phyloP scores from a whole-genome alignment of 805 yeast genomes.

The Jamesozyma spencerorum region DNA sequence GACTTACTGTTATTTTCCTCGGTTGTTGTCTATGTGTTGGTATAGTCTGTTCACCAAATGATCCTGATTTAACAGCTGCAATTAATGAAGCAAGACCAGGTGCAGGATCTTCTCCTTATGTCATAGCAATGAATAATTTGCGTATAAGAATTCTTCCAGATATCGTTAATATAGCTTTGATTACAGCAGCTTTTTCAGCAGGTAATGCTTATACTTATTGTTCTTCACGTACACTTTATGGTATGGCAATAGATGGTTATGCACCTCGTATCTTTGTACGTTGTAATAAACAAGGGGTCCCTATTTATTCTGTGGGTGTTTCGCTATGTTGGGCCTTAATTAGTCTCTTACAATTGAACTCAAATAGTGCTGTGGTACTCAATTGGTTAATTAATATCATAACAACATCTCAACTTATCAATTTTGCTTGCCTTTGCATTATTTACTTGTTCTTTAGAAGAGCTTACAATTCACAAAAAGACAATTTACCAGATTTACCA shows the following conservation, averaged over 20 bases:
- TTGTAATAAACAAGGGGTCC: slow-evolving; percentile 63
- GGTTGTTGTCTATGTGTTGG: slow-evolving; percentile 76
- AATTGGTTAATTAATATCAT: slow-evolving; percentile 66
- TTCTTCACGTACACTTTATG: slow-evolving; percentile 59
- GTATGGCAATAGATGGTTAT: slow-evolving; percentile 59
- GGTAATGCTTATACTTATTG: slow-evolving; percentile 76
- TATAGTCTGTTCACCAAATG: slow-evolving; percentile 61
- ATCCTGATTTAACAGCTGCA: slow-evolving; percentile 49
- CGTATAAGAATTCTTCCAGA: slow-evolving; percentile 61
- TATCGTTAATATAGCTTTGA: slow-evolving; percentile 67
- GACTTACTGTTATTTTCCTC: slow-evolving; percentile 58
- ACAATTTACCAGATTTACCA: slow-evolving; percentile 34
- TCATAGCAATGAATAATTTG: slow-evolving; percentile 68
- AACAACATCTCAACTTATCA: slow-evolving; percentile 59
- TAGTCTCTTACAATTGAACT: slow-evolving; percentile 55
- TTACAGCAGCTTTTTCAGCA: slow-evolving; percentile 71
- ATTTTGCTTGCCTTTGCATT: slow-evolving; percentile 46
- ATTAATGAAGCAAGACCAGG: slow-evolving; percentile 57
- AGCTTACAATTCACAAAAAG: slow-evolving; percentile 47
- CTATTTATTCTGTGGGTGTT: slow-evolving; percentile 46
- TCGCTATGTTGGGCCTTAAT: slow-evolving; percentile 53
- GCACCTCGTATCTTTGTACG: slow-evolving; percentile 60
- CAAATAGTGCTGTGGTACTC: slow-evolving; percentile 52
- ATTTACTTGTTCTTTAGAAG: slow-evolving; percentile 55
- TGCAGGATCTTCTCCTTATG: slow-evolving; percentile 74